Evolutionary conservation across 129 eudicot species (phyloP).

Genomic region (Oenanthe sinensis): DNA sequence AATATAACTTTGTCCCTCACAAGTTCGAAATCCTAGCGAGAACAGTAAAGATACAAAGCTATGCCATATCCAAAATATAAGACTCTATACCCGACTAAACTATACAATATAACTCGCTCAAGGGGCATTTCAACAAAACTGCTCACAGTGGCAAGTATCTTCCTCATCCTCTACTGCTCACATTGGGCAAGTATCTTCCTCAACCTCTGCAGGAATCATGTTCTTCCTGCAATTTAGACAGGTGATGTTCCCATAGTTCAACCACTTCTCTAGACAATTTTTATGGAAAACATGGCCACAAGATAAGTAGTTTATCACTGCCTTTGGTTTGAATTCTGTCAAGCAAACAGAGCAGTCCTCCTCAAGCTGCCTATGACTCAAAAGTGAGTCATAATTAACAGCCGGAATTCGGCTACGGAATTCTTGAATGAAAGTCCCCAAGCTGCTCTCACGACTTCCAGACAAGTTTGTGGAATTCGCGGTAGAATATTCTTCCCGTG

Average conservation of each 20-base stretch:
- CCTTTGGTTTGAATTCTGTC: slow-evolving; percentile 52
- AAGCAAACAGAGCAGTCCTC: slow-evolving; percentile 85
- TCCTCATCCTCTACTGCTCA: slow-evolving; percentile 53
- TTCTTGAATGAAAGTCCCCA: slow-evolving; percentile 62
- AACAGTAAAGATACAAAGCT: slow-evolving; percentile 6
- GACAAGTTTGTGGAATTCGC: slow-evolving; percentile 27
- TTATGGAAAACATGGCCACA: slow-evolving; percentile 83
- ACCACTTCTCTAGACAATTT: slow-evolving; percentile 68
- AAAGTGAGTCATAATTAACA: slow-evolving; percentile 42
- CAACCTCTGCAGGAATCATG: slow-evolving; percentile 56
- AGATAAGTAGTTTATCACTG: slow-evolving; percentile 61
- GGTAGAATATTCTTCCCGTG: slow-evolving; percentile 55
- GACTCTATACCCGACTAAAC: slow-evolving; percentile 24
- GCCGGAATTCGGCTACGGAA: slow-evolving; percentile 57
- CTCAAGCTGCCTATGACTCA: slow-evolving; percentile 14
- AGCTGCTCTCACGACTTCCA: slow-evolving; percentile 37
- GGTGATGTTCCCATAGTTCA: slow-evolving; percentile 58
- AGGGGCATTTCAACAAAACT: slow-evolving; percentile 8
- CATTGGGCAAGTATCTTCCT: slow-evolving; percentile 77
- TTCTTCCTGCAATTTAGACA: slow-evolving; percentile 75
- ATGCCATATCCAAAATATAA: slow-evolving; percentile 2
- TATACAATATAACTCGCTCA: slow-evolving; percentile 15
- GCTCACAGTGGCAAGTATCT: slow-evolving; percentile 65
- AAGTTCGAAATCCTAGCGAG: slow-evolving; percentile 19
- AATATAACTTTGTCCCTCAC: slow-evolving; percentile 13